Base-by-base conservation (phyloP, 1,284 basidiomycete species). In the Ganoderma boninense region DNA sequence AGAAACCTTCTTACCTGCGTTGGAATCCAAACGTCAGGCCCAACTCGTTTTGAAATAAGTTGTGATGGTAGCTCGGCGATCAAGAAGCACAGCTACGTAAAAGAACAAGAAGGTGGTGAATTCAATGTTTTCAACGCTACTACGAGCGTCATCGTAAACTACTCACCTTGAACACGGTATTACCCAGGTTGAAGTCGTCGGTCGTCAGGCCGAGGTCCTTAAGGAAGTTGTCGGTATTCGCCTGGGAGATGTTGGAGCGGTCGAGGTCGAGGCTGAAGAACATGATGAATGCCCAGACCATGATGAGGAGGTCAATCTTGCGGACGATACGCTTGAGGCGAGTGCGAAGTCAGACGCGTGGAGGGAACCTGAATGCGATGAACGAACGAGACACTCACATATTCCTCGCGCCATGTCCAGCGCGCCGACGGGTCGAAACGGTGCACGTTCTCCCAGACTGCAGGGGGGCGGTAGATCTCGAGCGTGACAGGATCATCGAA, bases 11-110 rank as follows among this genome's bases (percentile, higher is more conserved):
- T 69, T 76, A 88, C 88, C 79, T 92, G 91, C 32, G 82, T 87
- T 1, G 92, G 92, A 74, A 93, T 90, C 91, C 91, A 93, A 35
- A 87, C 83, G 78, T 93, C 91, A 1, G 90, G 89, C 3, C 92
- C 91, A 54, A 92, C 85, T 23, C 89, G 84, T 79, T 93, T 94
- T 4, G 90, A 92, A 56, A 94, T 80, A 18, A 94, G 81, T 73
- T 93, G 92, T 0, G 91, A 92, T n/a, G 92, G 92, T 38, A 93
- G 79, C 75, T 92, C 90, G 5, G 90, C 89, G 46, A 79, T 81
- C 44, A 93, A 80, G 79, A 93, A 92, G 52, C 87, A 80, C 1
- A 92, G 71, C 64, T 87, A 38, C 7, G 38, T 1, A n/a, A 18
- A 88, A 56, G 16, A 56, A 43, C 4, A 52, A 54, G 35, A 61